These are phyloP conservation scores for Yarrowia alimentaria DNA, from an alignment of 805 yeast species.

Conservation along the genomic window DNA sequence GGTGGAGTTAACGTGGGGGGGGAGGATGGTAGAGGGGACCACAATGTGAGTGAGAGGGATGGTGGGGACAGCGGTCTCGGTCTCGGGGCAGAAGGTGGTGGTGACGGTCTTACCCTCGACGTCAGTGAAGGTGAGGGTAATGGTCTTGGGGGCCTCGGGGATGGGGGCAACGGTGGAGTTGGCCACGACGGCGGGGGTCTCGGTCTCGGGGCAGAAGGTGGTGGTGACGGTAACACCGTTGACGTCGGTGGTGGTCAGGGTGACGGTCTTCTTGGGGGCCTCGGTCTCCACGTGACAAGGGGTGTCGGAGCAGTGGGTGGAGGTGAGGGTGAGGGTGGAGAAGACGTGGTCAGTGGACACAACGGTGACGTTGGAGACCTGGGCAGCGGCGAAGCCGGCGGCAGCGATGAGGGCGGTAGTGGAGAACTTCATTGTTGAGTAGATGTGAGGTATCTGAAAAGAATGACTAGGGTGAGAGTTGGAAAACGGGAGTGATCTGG, in stretches of 20 bases:
- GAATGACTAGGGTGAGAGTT: conserved; percentile 27
- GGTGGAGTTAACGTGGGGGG: conserved; percentile 22
- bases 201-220: conserved; percentile 28
- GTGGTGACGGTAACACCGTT: conserved; percentile 27
- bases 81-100: conserved; percentile 28
- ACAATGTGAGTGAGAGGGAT: conserved; percentile 9
- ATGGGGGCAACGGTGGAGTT: conserved; percentile 20
- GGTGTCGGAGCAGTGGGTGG: conserved; percentile 25
- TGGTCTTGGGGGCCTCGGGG: conserved; percentile 22
- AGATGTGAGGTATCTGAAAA: conserved; percentile 8
- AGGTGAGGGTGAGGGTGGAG: conserved; percentile 19
- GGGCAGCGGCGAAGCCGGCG: conserved; percentile 20
- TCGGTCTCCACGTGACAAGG: conserved; percentile 24
- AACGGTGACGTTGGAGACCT: conserved; percentile 23
- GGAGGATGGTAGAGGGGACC: conserved; percentile 10
- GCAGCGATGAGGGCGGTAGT: conserved; percentile 17
- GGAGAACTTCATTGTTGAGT: conserved; percentile 24
- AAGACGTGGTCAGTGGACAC: conserved; percentile 8
- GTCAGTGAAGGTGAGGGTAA: conserved; percentile 23
- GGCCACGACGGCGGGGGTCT: conserved; percentile 15
- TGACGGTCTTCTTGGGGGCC: conserved; percentile 22
- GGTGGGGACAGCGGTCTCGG: conserved; percentile 26
- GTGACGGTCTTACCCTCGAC: conserved; percentile 26
- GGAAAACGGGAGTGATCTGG: background rate
- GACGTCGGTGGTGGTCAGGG: conserved; percentile 25